These are phyloP conservation scores for Trichoderma brevicompactum DNA, from an alignment of 2,329 filamentous ascomycete species.

Conservation along the genomic window DNA sequence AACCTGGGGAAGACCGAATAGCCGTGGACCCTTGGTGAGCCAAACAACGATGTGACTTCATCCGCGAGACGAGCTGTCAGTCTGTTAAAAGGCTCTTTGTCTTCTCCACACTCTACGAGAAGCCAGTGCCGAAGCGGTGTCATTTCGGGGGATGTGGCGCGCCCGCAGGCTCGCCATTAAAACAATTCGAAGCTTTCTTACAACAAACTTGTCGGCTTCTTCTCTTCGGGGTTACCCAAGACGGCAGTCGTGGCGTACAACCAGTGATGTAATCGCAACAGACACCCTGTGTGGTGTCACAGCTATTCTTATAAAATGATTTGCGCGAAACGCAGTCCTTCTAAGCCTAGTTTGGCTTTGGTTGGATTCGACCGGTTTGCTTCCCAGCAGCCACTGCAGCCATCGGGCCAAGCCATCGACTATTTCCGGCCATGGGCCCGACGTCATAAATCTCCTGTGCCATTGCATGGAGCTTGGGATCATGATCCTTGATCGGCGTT, in stretches of 20 bases:
- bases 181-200: not conserved
- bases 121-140: not conserved
- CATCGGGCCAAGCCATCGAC: conserved; percentile 3
- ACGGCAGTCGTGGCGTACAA: conserved; percentile 4
- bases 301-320: conserved; percentile 10
- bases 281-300: not conserved
- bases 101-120: not conserved
- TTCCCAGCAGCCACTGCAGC: conserved; percentile 6
- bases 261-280: conserved; percentile 27
- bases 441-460: conserved; percentile 11
- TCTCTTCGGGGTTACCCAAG: conserved; percentile 11
- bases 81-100: conserved; percentile 17
- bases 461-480: not conserved
- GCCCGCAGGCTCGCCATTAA: not conserved
- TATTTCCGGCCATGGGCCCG: conserved; percentile 10
- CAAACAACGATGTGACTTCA: conserved; percentile 17
- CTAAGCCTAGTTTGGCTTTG: conserved; percentile 4
- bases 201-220: not conserved
- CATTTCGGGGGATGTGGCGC: not conserved
- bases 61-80: not conserved
- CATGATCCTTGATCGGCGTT: conserved; percentile 2
- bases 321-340: not conserved
- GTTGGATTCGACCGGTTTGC: conserved; percentile 3
- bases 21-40: conserved; percentile 6
- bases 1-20: conserved; percentile 12